Percentiles rank a stretch among this genome's conserved stretches.
Conservation (phyloP, 768 basidiomycete genomes). For the Trametes elegans region DNA sequence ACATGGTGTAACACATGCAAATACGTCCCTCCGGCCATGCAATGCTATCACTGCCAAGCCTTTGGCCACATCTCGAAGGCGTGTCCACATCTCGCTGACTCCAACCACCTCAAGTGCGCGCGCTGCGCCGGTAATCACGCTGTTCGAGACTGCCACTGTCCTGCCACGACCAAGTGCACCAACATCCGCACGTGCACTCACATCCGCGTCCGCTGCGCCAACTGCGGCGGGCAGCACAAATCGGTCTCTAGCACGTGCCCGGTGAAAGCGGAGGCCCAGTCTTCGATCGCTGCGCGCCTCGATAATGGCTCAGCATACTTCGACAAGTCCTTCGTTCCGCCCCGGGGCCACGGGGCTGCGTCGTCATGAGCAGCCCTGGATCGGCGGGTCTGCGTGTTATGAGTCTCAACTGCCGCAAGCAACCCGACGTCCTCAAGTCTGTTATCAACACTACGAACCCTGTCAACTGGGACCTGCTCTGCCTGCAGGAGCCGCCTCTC, state of each 20-base stretch:
- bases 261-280: not conserved
- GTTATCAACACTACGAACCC: not conserved
- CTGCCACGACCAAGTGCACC: not conserved
- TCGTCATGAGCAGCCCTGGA: not conserved
- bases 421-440: not conserved
- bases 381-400: not conserved
- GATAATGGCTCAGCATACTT: not conserved
- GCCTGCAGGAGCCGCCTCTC: not conserved
- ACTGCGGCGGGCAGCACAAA: not conserved
- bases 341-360: not conserved
- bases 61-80: not conserved
- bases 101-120: not conserved
- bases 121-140: not conserved
- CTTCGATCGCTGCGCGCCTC: not conserved
- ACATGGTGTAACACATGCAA: not conserved
- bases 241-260: not conserved
- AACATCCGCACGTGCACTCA: not conserved
- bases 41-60: not conserved
- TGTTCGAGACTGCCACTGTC: not conserved
- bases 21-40: not conserved
- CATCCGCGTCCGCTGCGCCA: not conserved
- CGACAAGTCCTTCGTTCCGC: not conserved
- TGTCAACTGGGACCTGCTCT: not conserved
- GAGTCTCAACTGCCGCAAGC: conserved; percentile 1
- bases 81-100: not conserved